Evolutionary conservation across 257 asterid species (phyloP).

Genomic region (Solanum ossicruentum): DNA sequence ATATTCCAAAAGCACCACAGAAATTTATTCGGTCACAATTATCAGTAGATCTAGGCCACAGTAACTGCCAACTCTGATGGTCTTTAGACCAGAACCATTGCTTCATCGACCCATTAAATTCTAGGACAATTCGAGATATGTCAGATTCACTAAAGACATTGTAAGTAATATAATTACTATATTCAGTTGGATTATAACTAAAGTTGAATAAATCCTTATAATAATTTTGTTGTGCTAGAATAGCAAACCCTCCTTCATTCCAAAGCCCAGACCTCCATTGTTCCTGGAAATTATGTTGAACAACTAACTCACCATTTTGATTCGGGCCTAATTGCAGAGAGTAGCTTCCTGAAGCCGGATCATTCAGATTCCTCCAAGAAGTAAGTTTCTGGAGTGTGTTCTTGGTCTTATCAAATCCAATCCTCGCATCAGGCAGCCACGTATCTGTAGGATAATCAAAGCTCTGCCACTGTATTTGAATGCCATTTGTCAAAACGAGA

Average conservation of each 20-base stretch:
- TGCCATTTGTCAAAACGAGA: not conserved
- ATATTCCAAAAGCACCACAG: conserved; percentile 14
- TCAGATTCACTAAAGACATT: not conserved
- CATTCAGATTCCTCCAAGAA: not conserved
- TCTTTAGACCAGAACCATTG: not conserved
- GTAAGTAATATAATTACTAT: not conserved
- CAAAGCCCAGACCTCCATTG: not conserved
- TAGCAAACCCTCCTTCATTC: not conserved
- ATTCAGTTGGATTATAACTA: not conserved
- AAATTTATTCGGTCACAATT: not conserved
- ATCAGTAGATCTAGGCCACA: not conserved
- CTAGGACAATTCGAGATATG: conserved; percentile 4
- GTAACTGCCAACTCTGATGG: not conserved
- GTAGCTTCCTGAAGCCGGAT: not conserved
- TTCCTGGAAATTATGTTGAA: not conserved
- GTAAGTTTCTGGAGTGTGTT: not conserved
- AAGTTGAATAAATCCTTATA: not conserved
- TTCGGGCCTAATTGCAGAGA: not conserved
- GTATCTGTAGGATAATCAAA: conserved; percentile 8
- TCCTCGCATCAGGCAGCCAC: conserved; percentile 1
- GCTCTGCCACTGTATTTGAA: not conserved
- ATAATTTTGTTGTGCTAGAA: not conserved
- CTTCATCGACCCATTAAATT: not conserved
- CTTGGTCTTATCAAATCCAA: not conserved
- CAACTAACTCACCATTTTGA: not conserved